Base-by-base conservation (phyloP, 208 protist species). In the Herpetomonas samuelpessoai region DNA sequence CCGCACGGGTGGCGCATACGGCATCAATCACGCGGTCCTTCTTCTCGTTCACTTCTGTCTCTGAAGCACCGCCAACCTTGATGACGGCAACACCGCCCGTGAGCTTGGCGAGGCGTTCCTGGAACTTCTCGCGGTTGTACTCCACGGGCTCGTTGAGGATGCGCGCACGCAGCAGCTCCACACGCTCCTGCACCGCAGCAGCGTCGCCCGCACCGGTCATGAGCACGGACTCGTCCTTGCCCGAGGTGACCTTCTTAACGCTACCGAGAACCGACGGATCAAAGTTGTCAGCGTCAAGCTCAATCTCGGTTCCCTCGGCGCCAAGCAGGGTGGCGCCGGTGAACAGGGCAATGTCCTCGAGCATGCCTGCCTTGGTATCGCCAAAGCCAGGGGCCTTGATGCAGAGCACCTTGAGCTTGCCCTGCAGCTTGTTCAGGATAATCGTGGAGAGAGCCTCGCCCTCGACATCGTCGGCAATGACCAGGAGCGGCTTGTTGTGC, bases 321-420 rank as follows among this genome's bases (percentile, higher is more conserved):
- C 96, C 89, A 6, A 99, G 70, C 27, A 97, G 63, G 44, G 83
- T 57, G 27, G 89, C 93, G 61, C 99, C 99, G 19, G 97, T 99
- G 30, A 99, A 88, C 64, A 99, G 79, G 41, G 98, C 96, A 45
- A 99, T 98, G 83, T 99, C 99, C 80, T 99, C 92, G 35, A 99
- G 74, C 67, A 91, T 99, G 58, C 76, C 95, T 60, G 97, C 97
- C 82, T 98, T 96, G 77, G 97, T 98, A 71, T 99, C 99, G 51
- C 99, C 99, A 70, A 99, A 99, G 62, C 98, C 98, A 55, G 98
- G 98, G 2, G 98, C 98, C 90, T 99, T 99, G 51, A 99, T 86
- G 53, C 95, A 93, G 58, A 65, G 68, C 41, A 96, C 83, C 74
- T 94, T 93, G 53, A 94, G 77, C 76, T 89, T 86, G 58, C 86